phyloP scores from a whole-genome alignment of 768 basidiomycete species.

The Serendipita sp. region DNA sequence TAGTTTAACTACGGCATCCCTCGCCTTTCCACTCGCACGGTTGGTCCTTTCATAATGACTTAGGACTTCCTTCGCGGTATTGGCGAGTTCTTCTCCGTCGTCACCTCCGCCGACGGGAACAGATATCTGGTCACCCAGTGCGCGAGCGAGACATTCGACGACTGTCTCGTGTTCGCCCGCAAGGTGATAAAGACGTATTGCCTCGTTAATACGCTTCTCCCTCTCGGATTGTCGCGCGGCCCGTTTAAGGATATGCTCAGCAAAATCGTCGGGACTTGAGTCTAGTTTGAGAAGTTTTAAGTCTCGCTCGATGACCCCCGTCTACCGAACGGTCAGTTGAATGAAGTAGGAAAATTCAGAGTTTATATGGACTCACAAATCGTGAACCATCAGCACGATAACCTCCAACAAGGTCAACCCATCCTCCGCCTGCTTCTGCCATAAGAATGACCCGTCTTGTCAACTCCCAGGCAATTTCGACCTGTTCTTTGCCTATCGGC shows the following conservation, averaged over 20 bases:
- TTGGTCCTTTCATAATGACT: constrained; percentile 66
- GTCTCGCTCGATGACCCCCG: constrained; percentile 75
- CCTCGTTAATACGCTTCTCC: constrained; percentile 73
- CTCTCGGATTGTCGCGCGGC: constrained; percentile 71
- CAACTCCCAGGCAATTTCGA: constrained; percentile 67
- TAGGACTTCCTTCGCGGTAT: constrained; percentile 62
- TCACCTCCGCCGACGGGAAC: constrained; percentile 34
- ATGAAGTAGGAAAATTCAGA: background rate
- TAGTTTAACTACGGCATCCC: constrained; percentile 58
- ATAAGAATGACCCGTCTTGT: constrained; percentile 62
- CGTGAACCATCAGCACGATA: constrained; percentile 78
- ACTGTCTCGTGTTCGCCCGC: constrained; percentile 84
- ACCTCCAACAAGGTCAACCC: constrained; percentile 91
- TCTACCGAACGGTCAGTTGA: constrained; percentile 27
- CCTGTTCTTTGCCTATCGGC: constrained; percentile 66
- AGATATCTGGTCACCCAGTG: constrained; percentile 67
- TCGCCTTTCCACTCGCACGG: constrained; percentile 49
- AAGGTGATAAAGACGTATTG: constrained; percentile 90
- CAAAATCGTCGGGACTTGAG: constrained; percentile 45
- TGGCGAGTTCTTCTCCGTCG: constrained; percentile 51
- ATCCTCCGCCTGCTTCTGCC: constrained; percentile 61
- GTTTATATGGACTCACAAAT: constrained; percentile 40
- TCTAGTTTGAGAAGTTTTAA: constrained; percentile 56
- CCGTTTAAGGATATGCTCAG: constrained; percentile 64
- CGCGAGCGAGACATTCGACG: constrained; percentile 69